Percentiles rank a stretch among this genome's conserved stretches.
phyloP scores from a whole-genome alignment of 345 rosid genomes.

The thale cress (Arabidopsis thaliana) region TAIR10.1 NC_003076.8:26618001-26618500 shows the following conservation, averaged over 20 bases:
- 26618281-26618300: slow-evolving; percentile 25
- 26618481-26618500: slow-evolving; percentile 70
- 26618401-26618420: slow-evolving; percentile 72
- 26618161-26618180: slow-evolving; percentile 74
- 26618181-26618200: slow-evolving; percentile 70
- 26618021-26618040: slow-evolving; percentile 66
- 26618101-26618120: background rate
- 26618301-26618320: slow-evolving; percentile 1
- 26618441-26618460: slow-evolving; percentile 69
- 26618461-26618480: slow-evolving; percentile 76
- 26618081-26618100: slow-evolving; percentile 49
- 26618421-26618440: slow-evolving; percentile 83
- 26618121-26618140: background rate
- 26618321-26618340: background rate
- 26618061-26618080: slow-evolving; percentile 70
- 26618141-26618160: slow-evolving; percentile 29
- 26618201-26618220: slow-evolving; percentile 80
- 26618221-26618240: slow-evolving; percentile 79
- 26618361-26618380: slow-evolving; percentile 11
- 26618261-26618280: slow-evolving; percentile 56
- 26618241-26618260: slow-evolving; percentile 69
- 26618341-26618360: background rate
- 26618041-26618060: slow-evolving; percentile 79
- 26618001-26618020: slow-evolving; percentile 72
- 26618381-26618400: slow-evolving; percentile 64